phyloP scores from a whole-genome alignment of 2,329 filamentous ascomycete species.

The Aspergillus sp. region DNA sequence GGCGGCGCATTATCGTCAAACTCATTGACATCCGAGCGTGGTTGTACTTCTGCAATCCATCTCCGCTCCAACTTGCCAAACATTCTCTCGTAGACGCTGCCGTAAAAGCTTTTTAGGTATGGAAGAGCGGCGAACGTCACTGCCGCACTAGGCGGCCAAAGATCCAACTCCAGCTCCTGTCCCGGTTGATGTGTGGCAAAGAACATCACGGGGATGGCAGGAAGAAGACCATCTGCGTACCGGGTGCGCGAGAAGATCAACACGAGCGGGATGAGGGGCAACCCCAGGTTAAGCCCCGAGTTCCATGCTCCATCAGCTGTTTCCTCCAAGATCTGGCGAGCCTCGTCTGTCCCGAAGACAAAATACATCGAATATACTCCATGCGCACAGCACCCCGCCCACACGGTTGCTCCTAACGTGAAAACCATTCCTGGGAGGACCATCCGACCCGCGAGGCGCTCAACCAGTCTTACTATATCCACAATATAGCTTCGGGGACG shows the following conservation, averaged over 20 bases:
- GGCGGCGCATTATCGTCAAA: slow-evolving; percentile 38
- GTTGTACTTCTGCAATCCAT: slow-evolving; percentile 66
- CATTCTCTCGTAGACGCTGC: slow-evolving; percentile 60
- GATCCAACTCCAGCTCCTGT: slow-evolving; percentile 53
- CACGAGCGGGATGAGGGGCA: slow-evolving; percentile 68
- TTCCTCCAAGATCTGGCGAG: slow-evolving; percentile 54
- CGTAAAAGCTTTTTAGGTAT: slow-evolving; percentile 66
- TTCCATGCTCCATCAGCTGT: slow-evolving; percentile 41
- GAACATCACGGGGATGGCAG: slow-evolving; percentile 62
- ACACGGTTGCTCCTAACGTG: slow-evolving; percentile 50
- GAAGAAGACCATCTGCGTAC: slow-evolving; percentile 64
- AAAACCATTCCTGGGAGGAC: slow-evolving; percentile 66
- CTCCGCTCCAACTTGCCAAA: slow-evolving; percentile 60
- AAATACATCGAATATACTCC: slow-evolving; percentile 66
- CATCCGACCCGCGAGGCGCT: slow-evolving; percentile 59
- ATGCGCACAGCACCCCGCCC: slow-evolving; percentile 57
- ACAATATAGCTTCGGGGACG: slow-evolving; percentile 75
- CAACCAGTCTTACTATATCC: slow-evolving; percentile 62
- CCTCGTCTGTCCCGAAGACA: slow-evolving; percentile 67
- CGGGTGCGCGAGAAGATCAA: slow-evolving; percentile 68
- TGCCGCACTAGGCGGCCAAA: slow-evolving; percentile 67
- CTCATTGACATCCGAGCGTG: slow-evolving; percentile 49
- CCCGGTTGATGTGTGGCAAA: slow-evolving; percentile 51
- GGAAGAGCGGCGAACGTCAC: slow-evolving; percentile 68
- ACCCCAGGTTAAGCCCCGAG: slow-evolving; percentile 59